These are phyloP conservation scores for Salix koriyanagi DNA, from an alignment of 345 rosid genomes.

Conservation along the genomic window DNA sequence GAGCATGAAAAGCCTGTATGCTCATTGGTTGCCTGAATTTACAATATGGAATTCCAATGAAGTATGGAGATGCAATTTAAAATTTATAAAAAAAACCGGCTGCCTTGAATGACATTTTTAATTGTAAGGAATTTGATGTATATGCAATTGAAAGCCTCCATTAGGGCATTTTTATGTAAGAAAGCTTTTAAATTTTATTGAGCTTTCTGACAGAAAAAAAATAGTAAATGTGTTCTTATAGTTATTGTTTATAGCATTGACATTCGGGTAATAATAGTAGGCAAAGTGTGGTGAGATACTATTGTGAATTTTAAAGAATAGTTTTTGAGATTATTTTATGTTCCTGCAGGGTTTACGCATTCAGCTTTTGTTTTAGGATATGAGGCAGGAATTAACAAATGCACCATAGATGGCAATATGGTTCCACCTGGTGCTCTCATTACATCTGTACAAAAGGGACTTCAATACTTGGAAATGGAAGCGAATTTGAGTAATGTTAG, in stretches of 20 bases:
- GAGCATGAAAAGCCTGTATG: no score
- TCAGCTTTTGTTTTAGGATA: constrained; percentile 88
- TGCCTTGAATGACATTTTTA: no score
- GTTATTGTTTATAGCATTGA: not conserved
- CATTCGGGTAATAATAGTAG: not conserved
- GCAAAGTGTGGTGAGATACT: not conserved
- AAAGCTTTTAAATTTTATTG: not conserved
- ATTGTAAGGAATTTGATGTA: not conserved
- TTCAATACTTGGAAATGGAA: constrained; percentile 97
- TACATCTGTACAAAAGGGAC: constrained; percentile 85
- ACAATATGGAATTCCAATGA: no score
- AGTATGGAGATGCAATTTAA: not conserved
- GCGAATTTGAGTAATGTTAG: constrained; percentile 83
- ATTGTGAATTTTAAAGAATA: not conserved
- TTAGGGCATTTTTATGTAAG: not conserved
- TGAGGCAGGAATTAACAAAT: constrained; percentile 86
- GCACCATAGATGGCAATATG: constrained; percentile 85
- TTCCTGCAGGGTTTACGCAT: constrained; percentile 69
- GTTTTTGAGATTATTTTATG: not conserved
- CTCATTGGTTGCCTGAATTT: not conserved
- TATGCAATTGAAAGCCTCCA: not conserved
- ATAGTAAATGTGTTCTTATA: not conserved
- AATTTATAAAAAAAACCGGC: no score
- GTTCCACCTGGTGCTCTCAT: constrained; percentile 94
- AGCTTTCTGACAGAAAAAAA: no score